Evolutionary conservation across 352 stramenopile genomes (phyloP), one percentile per base, ranked within the genome.

Genomic region (Phytophthora citrophthora): DNA sequence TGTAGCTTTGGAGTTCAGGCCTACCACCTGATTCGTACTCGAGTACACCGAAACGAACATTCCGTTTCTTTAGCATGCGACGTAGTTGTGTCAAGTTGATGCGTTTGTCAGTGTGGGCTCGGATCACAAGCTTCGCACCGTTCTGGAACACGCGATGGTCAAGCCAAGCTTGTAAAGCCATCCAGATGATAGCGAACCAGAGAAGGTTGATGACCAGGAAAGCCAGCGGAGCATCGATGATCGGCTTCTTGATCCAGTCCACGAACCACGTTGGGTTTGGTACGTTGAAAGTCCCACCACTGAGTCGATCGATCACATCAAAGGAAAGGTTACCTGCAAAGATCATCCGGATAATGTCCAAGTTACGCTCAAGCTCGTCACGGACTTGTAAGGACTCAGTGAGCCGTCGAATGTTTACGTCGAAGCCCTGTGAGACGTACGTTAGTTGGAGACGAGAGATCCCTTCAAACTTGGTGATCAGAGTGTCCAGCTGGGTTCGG

Each of bases 291-390:
- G 75, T 80, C 6, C 90, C 79, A 7, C 96, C 96, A 24, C 93
- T 98, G 26, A 99, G 74, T 40, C 95, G 85, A 74, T 99, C 97
- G 9, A 99, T 69, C 40, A 99, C 61, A 47, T 98, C 93, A 69
- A 99, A 99, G 9, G 95, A 92, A 5, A 99, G 70, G 32, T 93
- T 91, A 2, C 93, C 96, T 5, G 89, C 87, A 41, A 99, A 97
- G 52, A 99, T 89, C 27, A 97, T 63, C 54, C 97, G 89, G 8
- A 99, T 75, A 27, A 98, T 81, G 48, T 97, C 88, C 11, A 98
- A 51, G 13, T 80, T 91, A 27, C 74, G 67, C 4, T 77, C 74
- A 13, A 87, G 76, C 23, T 91, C 70, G 4, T 86, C 68, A 8
- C 79, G 89, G 18, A 75, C 83, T 5, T 65, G 62, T 53, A 97